Percentiles rank a stretch among this genome's conserved stretches.
phyloP scores from a whole-genome alignment of 1,284 basidiomycete genomes.

The Ustilago esculenta region DNA sequence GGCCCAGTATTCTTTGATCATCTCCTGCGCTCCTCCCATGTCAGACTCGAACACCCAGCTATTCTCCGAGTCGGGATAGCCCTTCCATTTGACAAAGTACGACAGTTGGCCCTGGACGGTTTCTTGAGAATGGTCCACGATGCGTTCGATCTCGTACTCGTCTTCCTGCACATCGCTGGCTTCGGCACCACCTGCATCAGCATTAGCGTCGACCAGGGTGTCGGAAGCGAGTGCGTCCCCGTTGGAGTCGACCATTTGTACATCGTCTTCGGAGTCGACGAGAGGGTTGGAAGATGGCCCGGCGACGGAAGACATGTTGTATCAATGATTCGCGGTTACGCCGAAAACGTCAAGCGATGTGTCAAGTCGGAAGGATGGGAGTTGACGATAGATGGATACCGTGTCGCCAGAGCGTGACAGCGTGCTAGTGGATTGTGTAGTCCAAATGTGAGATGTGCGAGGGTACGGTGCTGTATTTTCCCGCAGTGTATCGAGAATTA shows the following conservation, averaged over 20 bases:
- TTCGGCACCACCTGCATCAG: not conserved
- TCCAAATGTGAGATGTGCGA: too few species aligned
- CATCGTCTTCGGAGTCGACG: constrained; percentile 22
- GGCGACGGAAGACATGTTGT: constrained; percentile 9
- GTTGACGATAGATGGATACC: too few species aligned
- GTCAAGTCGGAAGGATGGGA: too few species aligned
- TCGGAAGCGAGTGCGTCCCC: constrained; percentile 2
- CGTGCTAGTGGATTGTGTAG: too few species aligned
- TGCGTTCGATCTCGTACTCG: constrained; percentile 56
- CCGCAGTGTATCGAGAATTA: too few species aligned
- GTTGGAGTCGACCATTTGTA: constrained; percentile 24
- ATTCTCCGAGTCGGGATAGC: constrained; percentile 47
- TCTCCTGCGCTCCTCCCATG: constrained; percentile 49
- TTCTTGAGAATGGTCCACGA: constrained; percentile 35
- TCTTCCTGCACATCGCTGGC: constrained; percentile 30
- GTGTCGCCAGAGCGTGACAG: too few species aligned
- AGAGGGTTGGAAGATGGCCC: constrained; percentile 7
- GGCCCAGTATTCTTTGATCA: constrained; percentile 45
- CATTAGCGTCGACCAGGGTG: not conserved
- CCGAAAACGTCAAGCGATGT: too few species aligned
- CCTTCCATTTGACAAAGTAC: constrained; percentile 60
- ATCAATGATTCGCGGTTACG: too few species aligned
- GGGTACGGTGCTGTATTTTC: too few species aligned
- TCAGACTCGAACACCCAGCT: constrained; percentile 53
- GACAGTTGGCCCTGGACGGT: constrained; percentile 39